Evolutionary conservation across 2,329 filamentous ascomycete species (phyloP).

Genomic region (Bipolaris bicolor): DNA sequence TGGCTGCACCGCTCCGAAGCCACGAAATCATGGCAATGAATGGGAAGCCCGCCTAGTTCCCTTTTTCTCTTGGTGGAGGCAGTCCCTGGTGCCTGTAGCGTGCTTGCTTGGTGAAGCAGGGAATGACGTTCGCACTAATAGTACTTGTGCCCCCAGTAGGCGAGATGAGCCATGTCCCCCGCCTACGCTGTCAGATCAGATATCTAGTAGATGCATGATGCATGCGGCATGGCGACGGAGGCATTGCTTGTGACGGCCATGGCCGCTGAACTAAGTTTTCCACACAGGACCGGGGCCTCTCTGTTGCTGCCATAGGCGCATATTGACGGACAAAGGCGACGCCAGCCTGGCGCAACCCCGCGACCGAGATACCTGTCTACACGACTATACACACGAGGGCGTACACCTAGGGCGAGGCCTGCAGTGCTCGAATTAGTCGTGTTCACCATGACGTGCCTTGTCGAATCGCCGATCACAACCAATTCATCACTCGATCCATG

Average conservation of each 20-base stretch:
- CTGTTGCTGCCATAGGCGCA: too few species aligned
- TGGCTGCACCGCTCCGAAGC: neutral
- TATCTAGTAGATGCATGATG: neutral
- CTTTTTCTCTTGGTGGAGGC: neutral
- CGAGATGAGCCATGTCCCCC: conserved; percentile 4
- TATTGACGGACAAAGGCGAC: neutral
- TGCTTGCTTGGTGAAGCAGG: neutral
- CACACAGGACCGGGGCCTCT: too few species aligned
- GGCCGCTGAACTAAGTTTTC: too few species aligned
- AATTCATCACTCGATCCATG: conserved; percentile 8
- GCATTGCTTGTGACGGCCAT: too few species aligned
- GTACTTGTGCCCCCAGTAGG: conserved; percentile 4
- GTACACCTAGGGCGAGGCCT: neutral
- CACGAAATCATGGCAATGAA: too few species aligned
- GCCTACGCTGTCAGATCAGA: neutral
- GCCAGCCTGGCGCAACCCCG: neutral
- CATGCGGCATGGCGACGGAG: too few species aligned
- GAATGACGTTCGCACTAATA: neutral
- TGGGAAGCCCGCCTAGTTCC: neutral
- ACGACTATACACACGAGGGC: neutral
- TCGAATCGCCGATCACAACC: conserved; percentile 14
- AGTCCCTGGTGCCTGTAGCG: neutral
- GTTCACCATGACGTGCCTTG: conserved; percentile 2
- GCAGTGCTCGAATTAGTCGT: neutral
- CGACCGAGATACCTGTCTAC: neutral